Conservation (phyloP, 345 rosid genomes). For the Viola odorata region DNA sequence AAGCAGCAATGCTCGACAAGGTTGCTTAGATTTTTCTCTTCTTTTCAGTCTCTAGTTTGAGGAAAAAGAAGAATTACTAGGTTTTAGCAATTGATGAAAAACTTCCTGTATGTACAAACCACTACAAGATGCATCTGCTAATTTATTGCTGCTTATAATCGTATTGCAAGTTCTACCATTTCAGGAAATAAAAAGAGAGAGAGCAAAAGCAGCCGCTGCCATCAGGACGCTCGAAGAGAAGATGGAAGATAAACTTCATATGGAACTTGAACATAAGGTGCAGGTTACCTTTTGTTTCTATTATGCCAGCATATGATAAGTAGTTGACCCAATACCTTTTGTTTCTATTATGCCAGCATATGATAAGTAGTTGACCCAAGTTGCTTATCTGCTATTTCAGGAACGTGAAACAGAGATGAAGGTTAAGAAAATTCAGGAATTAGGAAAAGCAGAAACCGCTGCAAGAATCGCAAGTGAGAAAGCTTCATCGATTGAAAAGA, state of each 20-base stretch:
- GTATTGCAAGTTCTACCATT: constrained; percentile 6
- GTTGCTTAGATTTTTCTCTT: constrained; percentile 29
- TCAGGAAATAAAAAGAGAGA: constrained; percentile 95
- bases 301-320: constrained; percentile 7
- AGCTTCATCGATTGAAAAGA: constrained; percentile 75
- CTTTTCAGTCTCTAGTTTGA: constrained; percentile 1
- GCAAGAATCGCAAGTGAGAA: constrained; percentile 72
- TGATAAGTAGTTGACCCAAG: constrained; percentile 14
- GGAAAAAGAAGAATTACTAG: not conserved
- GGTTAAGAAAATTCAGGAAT: constrained; percentile 51
- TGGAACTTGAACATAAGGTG: constrained; percentile 84
- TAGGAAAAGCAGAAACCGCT: constrained; percentile 74
- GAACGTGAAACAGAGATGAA: constrained; percentile 65
- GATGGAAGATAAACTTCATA: constrained; percentile 71
- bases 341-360: not conserved
- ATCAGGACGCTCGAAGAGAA: constrained; percentile 74
- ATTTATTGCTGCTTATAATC: not conserved
- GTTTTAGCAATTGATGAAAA: not conserved
- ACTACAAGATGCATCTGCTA: not conserved
- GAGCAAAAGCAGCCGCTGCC: constrained; percentile 76
- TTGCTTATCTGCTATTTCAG: constrained; percentile 36
- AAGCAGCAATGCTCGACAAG: constrained; percentile 95
- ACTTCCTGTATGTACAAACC: constrained; percentile 1
- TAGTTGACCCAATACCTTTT: not conserved
- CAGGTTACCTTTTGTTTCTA: constrained; percentile 5